Evolutionary conservation across 2,329 filamentous ascomycete genomes (phyloP).

Genomic region (Thermoascus crustaceus): DNA sequence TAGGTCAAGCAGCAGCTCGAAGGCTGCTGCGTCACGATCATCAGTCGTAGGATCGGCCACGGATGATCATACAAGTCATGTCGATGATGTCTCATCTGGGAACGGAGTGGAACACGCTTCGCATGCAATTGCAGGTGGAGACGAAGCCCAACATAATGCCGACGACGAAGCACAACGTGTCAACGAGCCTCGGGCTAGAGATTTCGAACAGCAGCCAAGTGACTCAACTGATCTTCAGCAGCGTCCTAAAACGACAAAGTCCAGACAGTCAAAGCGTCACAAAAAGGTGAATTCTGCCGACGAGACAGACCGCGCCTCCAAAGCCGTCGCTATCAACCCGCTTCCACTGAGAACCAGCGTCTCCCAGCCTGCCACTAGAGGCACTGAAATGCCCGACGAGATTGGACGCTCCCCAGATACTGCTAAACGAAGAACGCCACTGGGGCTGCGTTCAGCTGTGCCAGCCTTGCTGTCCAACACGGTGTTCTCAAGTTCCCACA

Average conservation of each 20-base stretch:
- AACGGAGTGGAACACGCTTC: slow-evolving; percentile 12
- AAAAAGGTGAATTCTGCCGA: too few species aligned
- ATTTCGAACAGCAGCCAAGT: slow-evolving; percentile 18
- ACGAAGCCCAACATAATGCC: slow-evolving; percentile 22
- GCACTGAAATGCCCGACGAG: too few species aligned
- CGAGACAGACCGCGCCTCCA: too few species aligned
- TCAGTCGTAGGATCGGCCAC: slow-evolving; percentile 18
- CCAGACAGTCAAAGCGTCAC: too few species aligned
- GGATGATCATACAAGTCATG: neutral
- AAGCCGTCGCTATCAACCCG: too few species aligned
- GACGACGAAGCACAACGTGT: slow-evolving; percentile 16
- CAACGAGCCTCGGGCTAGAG: slow-evolving; percentile 19
- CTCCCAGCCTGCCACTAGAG: too few species aligned
- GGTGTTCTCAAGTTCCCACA: slow-evolving; percentile 16
- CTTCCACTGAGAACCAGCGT: too few species aligned
- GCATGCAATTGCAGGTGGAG: slow-evolving; percentile 18
- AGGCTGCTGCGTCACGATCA: slow-evolving; percentile 33
- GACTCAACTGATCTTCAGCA: slow-evolving; percentile 10
- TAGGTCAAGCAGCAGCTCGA: slow-evolving; percentile 68
- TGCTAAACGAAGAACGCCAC: slow-evolving; percentile 19
- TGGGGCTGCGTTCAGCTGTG: slow-evolving; percentile 22
- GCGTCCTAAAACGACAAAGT: too few species aligned
- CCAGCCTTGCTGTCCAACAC: slow-evolving; percentile 28
- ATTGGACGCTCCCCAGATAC: too few species aligned
- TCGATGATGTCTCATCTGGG: slow-evolving; percentile 8